These are phyloP conservation scores for Westerdykella aurantiaca DNA, from an alignment of 2,329 filamentous ascomycete species.

Conservation along the genomic window DNA sequence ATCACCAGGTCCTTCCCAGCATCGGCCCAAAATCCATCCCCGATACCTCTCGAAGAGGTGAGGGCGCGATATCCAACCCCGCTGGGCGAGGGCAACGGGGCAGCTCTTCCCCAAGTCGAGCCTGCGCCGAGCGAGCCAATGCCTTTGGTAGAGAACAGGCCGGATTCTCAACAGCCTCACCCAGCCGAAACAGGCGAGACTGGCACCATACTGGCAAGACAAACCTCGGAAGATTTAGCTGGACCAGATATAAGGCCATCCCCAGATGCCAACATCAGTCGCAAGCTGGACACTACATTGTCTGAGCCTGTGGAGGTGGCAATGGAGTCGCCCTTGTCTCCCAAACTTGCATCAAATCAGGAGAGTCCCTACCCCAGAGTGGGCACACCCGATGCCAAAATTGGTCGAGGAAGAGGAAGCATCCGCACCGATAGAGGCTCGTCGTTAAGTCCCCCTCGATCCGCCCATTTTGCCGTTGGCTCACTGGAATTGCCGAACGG, in stretches of 20 bases:
- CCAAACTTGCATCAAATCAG: conserved; percentile 19
- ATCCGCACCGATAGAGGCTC: conserved; percentile 31
- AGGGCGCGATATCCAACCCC: neutral
- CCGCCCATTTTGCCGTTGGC: conserved; percentile 59
- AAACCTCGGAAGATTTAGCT: conserved; percentile 41
- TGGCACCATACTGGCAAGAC: conserved; percentile 8
- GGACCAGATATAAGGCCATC: conserved; percentile 36
- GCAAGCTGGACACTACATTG: conserved; percentile 11
- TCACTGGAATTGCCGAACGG: conserved; percentile 48
- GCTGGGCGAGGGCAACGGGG: neutral
- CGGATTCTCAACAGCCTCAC: neutral
- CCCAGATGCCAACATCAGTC: conserved; percentile 17
- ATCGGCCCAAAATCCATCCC: neutral
- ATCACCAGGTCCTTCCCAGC: no score
- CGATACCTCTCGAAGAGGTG: neutral
- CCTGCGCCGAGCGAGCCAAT: neutral
- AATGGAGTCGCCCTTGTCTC: conserved; percentile 11
- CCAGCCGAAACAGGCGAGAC: neutral
- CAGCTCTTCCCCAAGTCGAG: neutral
- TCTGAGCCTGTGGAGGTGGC: conserved; percentile 6
- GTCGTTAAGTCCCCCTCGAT: conserved; percentile 58
- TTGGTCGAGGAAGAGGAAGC: conserved; percentile 11
- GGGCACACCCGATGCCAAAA: conserved; percentile 5
- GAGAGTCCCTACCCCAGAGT: conserved; percentile 25
- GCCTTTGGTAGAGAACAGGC: neutral